Conservation (phyloP, 2,329 filamentous ascomycete genomes). For the Neophaeococcomyces mojaviensis region DNA sequence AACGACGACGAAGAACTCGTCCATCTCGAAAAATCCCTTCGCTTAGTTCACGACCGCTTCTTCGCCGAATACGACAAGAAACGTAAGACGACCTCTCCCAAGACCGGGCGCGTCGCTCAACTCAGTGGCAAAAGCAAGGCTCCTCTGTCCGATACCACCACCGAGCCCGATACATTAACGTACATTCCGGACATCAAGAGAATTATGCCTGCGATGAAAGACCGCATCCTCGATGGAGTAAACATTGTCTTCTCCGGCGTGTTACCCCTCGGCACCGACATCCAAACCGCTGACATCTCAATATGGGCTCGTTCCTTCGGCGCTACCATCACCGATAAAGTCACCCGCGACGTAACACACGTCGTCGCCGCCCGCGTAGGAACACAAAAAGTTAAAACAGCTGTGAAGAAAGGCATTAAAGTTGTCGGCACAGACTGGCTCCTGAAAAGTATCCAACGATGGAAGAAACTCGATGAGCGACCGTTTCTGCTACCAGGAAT, state of each 20-base stretch:
- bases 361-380: conserved; percentile 54
- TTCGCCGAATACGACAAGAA: conserved; percentile 71
- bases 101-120: conserved; percentile 35
- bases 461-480: conserved; percentile 70
- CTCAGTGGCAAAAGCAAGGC: conserved; percentile 24
- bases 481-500: conserved; percentile 68
- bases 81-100: conserved; percentile 26
- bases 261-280: conserved; percentile 71
- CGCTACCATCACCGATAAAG: conserved; percentile 47
- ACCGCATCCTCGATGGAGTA: conserved; percentile 63
- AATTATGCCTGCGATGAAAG: conserved; percentile 78
- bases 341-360: conserved; percentile 43
- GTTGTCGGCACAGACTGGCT: conserved; percentile 93
- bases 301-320: conserved; percentile 83
- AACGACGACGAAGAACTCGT: conserved; percentile 81
- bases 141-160: conserved; percentile 17
- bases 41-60: conserved; percentile 67
- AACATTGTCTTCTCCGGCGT: conserved; percentile 85
- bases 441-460: conserved; percentile 72
- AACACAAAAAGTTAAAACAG: conserved; percentile 85
- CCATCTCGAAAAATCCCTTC: conserved; percentile 68
- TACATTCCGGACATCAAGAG: conserved; percentile 76
- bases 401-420: conserved; percentile 72
- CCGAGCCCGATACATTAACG: conserved; percentile 37
- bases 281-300: conserved; percentile 76